A percentile compares a stretch with the other conserved stretches of the same genome.
These are phyloP conservation scores for Venturia aucupariae DNA, from an alignment of 2,329 filamentous ascomycete genomes.

Conservation along the genomic window DNA sequence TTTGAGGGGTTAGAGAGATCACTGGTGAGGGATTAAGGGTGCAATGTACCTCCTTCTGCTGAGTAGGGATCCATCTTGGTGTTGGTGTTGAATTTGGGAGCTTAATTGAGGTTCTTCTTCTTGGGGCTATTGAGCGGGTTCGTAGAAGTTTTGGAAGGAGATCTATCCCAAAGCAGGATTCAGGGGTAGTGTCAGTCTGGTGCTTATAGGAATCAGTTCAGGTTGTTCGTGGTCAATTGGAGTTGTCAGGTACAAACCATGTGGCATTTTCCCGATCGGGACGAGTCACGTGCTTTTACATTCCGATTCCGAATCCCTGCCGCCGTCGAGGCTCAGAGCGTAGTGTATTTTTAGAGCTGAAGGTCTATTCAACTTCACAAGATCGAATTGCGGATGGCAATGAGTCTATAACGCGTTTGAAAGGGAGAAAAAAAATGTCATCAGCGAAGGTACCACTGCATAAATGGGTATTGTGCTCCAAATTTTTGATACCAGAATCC, in stretches of 20 bases:
- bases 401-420: not conserved
- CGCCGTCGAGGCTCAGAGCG: too few species aligned
- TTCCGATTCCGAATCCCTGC: too few species aligned
- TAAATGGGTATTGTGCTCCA: not conserved
- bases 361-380: too few species aligned
- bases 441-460: too few species aligned
- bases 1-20: not conserved
- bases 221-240: not conserved
- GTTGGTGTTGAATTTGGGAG: not conserved
- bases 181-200: too few species aligned
- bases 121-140: not conserved
- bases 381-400: too few species aligned
- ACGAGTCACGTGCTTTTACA: not conserved
- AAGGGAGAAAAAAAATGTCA: not conserved
- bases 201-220: too few species aligned
- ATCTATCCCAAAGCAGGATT: not conserved
- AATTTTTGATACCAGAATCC: not conserved
- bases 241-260: not conserved
- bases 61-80: constrained; percentile 52
- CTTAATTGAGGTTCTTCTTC: not conserved
- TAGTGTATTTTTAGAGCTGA: too few species aligned
- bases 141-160: not conserved
- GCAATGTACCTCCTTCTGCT: constrained; percentile 46
- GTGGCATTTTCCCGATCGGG: not conserved
- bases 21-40: not conserved